Percentiles rank a stretch among this genome's conserved stretches.
Evolutionary conservation across 192 early-diverging fungal species (phyloP).

Genomic region (Mycoemilia scoparia): DNA sequence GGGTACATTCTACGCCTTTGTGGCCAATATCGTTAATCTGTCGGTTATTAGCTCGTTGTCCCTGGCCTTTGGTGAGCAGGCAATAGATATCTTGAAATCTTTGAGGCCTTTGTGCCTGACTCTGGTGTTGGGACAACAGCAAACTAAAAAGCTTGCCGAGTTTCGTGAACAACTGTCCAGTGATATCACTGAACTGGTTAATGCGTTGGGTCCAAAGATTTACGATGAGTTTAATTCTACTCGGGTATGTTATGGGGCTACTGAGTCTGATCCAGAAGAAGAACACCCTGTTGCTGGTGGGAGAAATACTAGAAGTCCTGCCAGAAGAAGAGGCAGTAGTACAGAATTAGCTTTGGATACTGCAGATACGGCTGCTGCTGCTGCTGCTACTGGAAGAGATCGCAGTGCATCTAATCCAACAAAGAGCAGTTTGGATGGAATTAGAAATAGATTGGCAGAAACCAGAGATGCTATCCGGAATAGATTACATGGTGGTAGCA

Average conservation of each 20-base stretch:
- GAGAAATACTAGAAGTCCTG: too few species aligned
- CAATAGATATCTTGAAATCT: constrained; percentile 57
- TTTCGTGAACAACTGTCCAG: constrained; percentile 53
- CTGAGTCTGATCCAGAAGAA: too few species aligned
- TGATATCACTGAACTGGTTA: constrained; percentile 61
- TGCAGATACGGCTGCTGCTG: constrained; percentile 14
- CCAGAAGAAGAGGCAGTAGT: constrained; percentile 7
- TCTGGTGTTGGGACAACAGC: constrained; percentile 33
- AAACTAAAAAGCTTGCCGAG: constrained; percentile 39
- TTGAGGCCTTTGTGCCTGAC: constrained; percentile 72
- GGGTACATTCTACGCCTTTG: constrained; percentile 27
- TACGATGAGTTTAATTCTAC: constrained; percentile 50
- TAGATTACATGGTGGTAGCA: neutral
- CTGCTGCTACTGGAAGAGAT: constrained; percentile 16
- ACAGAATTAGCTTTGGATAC: constrained; percentile 6
- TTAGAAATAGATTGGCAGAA: neutral
- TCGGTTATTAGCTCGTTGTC: constrained; percentile 53
- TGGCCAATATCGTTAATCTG: too few species aligned
- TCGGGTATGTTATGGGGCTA: too few species aligned
- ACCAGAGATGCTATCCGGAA: neutral
- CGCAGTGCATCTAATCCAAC: constrained; percentile 15
- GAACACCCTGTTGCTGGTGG: too few species aligned
- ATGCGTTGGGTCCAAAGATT: constrained; percentile 66
- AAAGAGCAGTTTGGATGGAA: constrained; percentile 10
- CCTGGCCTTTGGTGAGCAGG: constrained; percentile 57